Percentiles rank a stretch among this genome's conserved stretches.
Conservation (phyloP, 371 early-diverging fungal species). For the Synchytrium microbalum region DNA sequence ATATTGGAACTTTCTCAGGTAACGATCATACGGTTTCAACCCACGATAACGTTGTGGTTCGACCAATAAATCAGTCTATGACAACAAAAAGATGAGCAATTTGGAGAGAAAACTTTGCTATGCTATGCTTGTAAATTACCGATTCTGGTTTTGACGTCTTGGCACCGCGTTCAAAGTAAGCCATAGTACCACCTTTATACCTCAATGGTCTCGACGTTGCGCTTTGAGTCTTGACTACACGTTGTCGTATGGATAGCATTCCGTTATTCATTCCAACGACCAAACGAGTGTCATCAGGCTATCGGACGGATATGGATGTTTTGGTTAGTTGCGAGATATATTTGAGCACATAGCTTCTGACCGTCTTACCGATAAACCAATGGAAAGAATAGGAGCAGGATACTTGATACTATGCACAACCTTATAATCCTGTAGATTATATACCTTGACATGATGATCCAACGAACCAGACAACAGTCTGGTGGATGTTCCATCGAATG, state of each 20-base stretch:
- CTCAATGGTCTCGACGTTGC: slow-evolving; percentile 15
- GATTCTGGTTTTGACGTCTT: slow-evolving; percentile 38
- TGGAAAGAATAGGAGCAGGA: slow-evolving; percentile 73
- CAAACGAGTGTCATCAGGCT: slow-evolving; percentile 78
- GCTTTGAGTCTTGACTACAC: slow-evolving; percentile 39
- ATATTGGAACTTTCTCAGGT: slow-evolving; percentile 73
- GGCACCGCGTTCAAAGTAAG: slow-evolving; percentile 24
- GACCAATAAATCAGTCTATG: slow-evolving; percentile 58
- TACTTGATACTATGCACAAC: slow-evolving; percentile 82
- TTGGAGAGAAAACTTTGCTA: slow-evolving; percentile 45
- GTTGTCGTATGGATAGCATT: slow-evolving; percentile 76
- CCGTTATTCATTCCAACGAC: slow-evolving; percentile 90
- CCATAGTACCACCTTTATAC: slow-evolving; percentile 43
- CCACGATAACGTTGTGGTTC: slow-evolving; percentile 53
- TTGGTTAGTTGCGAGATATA: not conserved
- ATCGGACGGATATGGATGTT: slow-evolving; percentile 3
- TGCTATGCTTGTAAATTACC: not conserved
- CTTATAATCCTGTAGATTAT: slow-evolving; percentile 74
- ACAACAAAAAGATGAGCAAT: slow-evolving; percentile 58
- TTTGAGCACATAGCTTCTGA: not conserved
- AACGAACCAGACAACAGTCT: slow-evolving; percentile 82
- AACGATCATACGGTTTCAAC: slow-evolving; percentile 70
- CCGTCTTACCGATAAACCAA: slow-evolving; percentile 55
- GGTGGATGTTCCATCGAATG: slow-evolving; percentile 66
- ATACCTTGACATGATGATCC: slow-evolving; percentile 92